phyloP scores from a whole-genome alignment of 352 stramenopile genomes.

The Pythium grandisporangium region DNA sequence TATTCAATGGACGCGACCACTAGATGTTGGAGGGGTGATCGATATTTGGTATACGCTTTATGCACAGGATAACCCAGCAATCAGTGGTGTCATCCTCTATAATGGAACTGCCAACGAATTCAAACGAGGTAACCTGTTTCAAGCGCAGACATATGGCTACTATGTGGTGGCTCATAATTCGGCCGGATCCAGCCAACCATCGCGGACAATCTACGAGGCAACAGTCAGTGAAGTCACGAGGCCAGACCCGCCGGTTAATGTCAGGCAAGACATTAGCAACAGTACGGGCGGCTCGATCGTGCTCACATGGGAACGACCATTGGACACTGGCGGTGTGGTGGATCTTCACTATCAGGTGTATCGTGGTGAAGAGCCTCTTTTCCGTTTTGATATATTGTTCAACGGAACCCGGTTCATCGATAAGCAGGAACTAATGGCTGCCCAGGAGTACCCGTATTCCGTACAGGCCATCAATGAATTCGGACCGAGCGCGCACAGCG shows the following conservation, averaged over 20 bases:
- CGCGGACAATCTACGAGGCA: slow-evolving; percentile 7
- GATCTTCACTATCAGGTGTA: slow-evolving; percentile 31
- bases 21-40: slow-evolving; percentile 26
- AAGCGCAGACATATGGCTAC: slow-evolving; percentile 39
- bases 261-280: slow-evolving; percentile 2
- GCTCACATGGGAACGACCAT: slow-evolving; percentile 24
- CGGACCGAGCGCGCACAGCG: slow-evolving; percentile 18
- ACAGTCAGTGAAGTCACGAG: slow-evolving; percentile 17
- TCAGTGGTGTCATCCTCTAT: slow-evolving; percentile 26
- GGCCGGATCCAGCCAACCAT: slow-evolving; percentile 19
- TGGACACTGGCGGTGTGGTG: slow-evolving; percentile 31
- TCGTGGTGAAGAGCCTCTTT: slow-evolving; percentile 13
- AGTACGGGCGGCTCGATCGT: slow-evolving; percentile 28
- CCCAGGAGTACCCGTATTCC: slow-evolving; percentile 27
- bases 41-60: slow-evolving; percentile 27
- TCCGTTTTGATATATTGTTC: slow-evolving; percentile 3
- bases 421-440: slow-evolving; percentile 16
- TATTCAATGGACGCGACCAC: slow-evolving; percentile 24
- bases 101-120: slow-evolving; percentile 31
- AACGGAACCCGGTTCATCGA: slow-evolving; percentile 8
- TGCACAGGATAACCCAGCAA: slow-evolving; percentile 11
- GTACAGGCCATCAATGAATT: slow-evolving; percentile 29
- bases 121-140: slow-evolving; percentile 16
- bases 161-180: slow-evolving; percentile 27
- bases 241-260: slow-evolving; percentile 16